Evolutionary conservation across 257 asterid species (phyloP).

Genomic region (Agastache rugosa): DNA sequence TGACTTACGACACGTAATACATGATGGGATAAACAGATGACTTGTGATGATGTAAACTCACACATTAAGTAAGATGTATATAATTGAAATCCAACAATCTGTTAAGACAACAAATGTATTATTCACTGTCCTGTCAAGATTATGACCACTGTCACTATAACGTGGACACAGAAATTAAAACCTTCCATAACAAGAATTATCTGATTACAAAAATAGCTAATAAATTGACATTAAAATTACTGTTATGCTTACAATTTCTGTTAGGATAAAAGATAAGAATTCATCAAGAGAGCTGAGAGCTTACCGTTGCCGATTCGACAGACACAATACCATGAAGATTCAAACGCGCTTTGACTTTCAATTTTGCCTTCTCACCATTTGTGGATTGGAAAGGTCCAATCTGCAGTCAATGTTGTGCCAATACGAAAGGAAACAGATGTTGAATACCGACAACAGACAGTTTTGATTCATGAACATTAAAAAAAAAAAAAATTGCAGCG

Average conservation of each 20-base stretch:
- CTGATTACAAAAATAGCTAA: neutral
- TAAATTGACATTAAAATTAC: neutral
- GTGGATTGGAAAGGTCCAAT: slow-evolving; percentile 82
- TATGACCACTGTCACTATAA: neutral
- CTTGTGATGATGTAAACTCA: neutral
- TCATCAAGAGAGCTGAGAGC: slow-evolving; percentile 38
- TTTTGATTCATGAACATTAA: neutral
- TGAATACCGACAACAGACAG: neutral
- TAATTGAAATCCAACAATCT: neutral
- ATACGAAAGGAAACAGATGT: neutral
- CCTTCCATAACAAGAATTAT: neutral
- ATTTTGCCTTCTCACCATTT: slow-evolving; percentile 66
- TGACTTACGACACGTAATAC: neutral
- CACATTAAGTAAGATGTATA: neutral
- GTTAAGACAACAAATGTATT: neutral
- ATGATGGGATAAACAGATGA: neutral
- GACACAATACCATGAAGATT: slow-evolving; percentile 88
- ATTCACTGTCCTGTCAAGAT: neutral
- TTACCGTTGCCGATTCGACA: slow-evolving; percentile 82
- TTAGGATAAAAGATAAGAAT: neutral
- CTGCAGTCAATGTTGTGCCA: slow-evolving; percentile 42
- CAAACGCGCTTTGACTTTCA: slow-evolving; percentile 83
- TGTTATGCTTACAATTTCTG: neutral
- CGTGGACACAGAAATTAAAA: neutral
- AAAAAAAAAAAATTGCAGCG: neutral